A percentile compares a stretch with the other conserved stretches of the same genome.
Evolutionary conservation across 371 early-diverging fungal genomes (phyloP).

Genomic region (Massospora cicadina): DNA sequence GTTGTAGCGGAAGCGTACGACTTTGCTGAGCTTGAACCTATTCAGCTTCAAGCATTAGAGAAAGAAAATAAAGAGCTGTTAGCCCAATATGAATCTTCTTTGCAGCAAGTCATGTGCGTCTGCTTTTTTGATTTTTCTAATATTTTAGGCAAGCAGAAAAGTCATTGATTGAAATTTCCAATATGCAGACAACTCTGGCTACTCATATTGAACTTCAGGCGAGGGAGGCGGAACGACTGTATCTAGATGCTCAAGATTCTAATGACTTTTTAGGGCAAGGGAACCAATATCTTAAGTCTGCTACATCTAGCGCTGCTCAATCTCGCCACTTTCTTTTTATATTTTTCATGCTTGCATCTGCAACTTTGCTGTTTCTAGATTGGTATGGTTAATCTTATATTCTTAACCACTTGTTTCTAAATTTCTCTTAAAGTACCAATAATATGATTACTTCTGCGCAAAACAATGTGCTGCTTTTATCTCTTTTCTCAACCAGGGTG

Average conservation of each 20-base stretch:
- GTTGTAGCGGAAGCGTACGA: background rate
- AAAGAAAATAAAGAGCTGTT: constrained; percentile 37
- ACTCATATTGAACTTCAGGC: constrained; percentile 45
- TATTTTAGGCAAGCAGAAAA: constrained; percentile 30
- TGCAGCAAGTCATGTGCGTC: constrained; percentile 28
- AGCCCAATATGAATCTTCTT: constrained; percentile 33
- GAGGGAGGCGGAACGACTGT: constrained; percentile 40
- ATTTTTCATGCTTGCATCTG: constrained; percentile 36
- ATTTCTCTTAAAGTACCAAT: too few species aligned
- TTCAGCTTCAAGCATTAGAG: constrained; percentile 37
- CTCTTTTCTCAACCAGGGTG: too few species aligned
- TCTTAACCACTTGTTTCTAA: too few species aligned
- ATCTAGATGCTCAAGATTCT: constrained; percentile 42
- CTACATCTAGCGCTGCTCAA: constrained; percentile 31
- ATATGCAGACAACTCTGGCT: constrained; percentile 37
- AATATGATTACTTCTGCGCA: too few species aligned
- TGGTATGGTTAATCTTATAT: constrained; percentile 39
- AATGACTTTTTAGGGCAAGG: constrained; percentile 35
- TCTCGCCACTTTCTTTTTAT: constrained; percentile 41
- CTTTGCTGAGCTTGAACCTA: constrained; percentile 22
- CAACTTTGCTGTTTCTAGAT: constrained; percentile 46
- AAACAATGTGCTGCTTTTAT: too few species aligned
- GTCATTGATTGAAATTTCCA: constrained; percentile 45
- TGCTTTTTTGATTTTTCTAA: background rate
- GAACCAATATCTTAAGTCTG: constrained; percentile 29